These are phyloP conservation scores for Penicillium parvum DNA, from an alignment of 495 filamentous ascomycete genomes.

Conservation along the genomic window DNA sequence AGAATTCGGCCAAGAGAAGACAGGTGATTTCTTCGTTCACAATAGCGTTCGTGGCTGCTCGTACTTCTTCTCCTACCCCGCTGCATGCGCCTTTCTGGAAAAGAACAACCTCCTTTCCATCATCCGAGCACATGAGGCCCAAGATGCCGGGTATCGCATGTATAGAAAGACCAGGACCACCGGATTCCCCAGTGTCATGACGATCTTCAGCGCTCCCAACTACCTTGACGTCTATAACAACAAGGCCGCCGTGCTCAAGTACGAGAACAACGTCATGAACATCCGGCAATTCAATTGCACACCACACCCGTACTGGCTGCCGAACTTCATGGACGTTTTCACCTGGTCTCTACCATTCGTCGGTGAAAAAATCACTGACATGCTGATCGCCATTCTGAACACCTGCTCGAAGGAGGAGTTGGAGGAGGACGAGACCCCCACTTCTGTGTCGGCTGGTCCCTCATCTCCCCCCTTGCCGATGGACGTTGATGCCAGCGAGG, in stretches of 20 bases:
- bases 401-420: conserved; percentile 98
- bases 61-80: conserved; percentile 98
- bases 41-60: conserved; percentile 98
- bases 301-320: conserved; percentile 97
- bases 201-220: conserved; percentile 98
- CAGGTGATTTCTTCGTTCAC: conserved; percentile 92
- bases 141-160: conserved; percentile 98
- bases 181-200: conserved; percentile 99
- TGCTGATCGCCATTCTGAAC: conserved; percentile 97
- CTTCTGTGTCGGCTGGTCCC: conserved; percentile 54
- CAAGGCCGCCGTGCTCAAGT: conserved; percentile 97
- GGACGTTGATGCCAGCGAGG: conserved; percentile 82
- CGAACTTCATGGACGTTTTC: conserved; percentile 99
- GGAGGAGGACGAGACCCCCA: conserved; percentile 74
- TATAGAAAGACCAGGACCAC: conserved; percentile 97
- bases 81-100: conserved; percentile 96
- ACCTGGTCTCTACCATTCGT: conserved; percentile 99
- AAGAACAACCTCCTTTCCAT: conserved; percentile 98
- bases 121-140: conserved; percentile 97
- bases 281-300: conserved; percentile 99
- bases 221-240: conserved; percentile 99
- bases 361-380: conserved; percentile 98
- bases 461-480: conserved; percentile 63
- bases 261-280: conserved; percentile 99
- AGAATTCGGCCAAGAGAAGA: conserved; percentile 98